Percentiles rank a stretch among this genome's conserved stretches.
These are phyloP conservation scores for Backusella sp. DNA, from an alignment of 192 early-diverging fungal species.

Conservation along the genomic window DNA sequence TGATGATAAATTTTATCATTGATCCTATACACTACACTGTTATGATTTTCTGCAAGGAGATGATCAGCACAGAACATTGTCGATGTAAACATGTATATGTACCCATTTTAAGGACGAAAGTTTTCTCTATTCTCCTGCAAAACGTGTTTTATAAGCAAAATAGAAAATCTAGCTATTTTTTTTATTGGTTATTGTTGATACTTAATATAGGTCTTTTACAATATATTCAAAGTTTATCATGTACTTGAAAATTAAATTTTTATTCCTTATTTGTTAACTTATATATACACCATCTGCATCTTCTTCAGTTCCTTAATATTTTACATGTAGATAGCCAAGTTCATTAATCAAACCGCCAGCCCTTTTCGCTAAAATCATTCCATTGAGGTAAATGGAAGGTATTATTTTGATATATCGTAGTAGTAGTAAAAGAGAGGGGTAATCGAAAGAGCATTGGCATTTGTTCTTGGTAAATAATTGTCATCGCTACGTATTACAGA, in stretches of 20 bases:
- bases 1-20: not conserved
- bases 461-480: constrained; percentile 13
- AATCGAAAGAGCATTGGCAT: not conserved
- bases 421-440: not conserved
- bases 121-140: not conserved
- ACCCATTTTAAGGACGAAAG: not conserved
- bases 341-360: constrained; percentile 35
- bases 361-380: not conserved
- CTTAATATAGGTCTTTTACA: no score
- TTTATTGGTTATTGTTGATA: no score
- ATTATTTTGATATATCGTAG: no score
- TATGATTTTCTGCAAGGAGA: not conserved
- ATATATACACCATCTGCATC: no score
- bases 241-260: no score
- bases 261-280: no score
- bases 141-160: not conserved
- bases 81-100: not conserved
- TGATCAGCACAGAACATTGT: not conserved
- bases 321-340: constrained; percentile 12
- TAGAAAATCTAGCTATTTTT: no score
- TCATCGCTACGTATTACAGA: constrained; percentile 50
- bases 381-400: no score
- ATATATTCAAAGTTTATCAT: no score
- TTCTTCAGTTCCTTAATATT: not conserved
- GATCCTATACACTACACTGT: not conserved